phyloP scores from a whole-genome alignment of 352 stramenopile species.

The Phytophthora hybrid region DNA sequence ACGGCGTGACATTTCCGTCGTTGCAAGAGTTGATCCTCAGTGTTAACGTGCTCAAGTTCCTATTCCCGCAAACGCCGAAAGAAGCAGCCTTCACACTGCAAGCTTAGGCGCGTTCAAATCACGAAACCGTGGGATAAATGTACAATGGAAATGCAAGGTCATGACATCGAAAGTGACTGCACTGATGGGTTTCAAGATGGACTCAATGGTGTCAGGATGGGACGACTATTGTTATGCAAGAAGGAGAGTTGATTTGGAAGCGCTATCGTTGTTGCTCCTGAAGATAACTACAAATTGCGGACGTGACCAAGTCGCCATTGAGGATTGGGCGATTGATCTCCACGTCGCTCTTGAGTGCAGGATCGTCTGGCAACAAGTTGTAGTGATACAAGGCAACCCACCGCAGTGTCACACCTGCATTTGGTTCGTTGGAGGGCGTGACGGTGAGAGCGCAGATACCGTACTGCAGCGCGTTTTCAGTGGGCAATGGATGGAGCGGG shows the following conservation, averaged over 20 bases:
- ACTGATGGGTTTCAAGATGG: too few relatives aligned
- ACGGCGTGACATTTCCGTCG: constrained; percentile 63
- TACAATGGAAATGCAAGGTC: constrained; percentile 10
- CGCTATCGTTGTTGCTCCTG: constrained; percentile 3
- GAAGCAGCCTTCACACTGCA: constrained; percentile 61
- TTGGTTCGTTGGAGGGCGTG: constrained; percentile 22
- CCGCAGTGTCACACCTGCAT: constrained; percentile 30
- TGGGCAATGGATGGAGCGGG: constrained; percentile 12
- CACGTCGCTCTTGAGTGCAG: constrained; percentile 29
- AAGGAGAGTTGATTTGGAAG: neutral
- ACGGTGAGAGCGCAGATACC: constrained; percentile 36
- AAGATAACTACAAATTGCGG: constrained; percentile 35
- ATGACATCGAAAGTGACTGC: neutral
- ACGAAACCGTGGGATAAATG: neutral
- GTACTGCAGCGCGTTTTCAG: neutral
- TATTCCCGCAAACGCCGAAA: constrained; percentile 86
- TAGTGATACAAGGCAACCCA: constrained; percentile 42
- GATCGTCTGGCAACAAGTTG: constrained; percentile 34
- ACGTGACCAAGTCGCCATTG: constrained; percentile 47
- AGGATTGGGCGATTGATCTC: constrained; percentile 35
- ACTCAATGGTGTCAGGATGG: neutral
- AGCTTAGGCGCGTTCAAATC: constrained; percentile 5
- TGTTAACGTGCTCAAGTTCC: constrained; percentile 80
- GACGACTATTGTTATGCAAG: neutral
- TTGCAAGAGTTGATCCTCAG: constrained; percentile 80